These are phyloP conservation scores for Alternaria sp. DNA, from an alignment of 2,329 filamentous ascomycete genomes.

Conservation along the genomic window DNA sequence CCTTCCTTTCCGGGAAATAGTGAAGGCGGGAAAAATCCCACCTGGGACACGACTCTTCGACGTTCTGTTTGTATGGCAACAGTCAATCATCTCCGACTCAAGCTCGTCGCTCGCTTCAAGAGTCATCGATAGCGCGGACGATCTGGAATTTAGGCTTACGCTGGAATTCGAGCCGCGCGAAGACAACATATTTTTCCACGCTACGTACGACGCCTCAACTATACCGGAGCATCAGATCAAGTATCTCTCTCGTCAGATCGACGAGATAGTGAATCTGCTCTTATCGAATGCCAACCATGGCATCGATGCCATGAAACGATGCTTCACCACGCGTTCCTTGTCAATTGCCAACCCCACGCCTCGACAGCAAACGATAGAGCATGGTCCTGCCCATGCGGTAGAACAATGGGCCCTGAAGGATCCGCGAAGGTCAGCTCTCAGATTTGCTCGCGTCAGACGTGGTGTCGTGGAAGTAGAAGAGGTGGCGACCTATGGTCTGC, in stretches of 20 bases:
- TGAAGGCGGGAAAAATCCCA: slow-evolving; percentile 62
- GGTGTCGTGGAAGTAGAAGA: slow-evolving; percentile 43
- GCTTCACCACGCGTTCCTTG: slow-evolving; percentile 33
- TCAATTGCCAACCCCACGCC: slow-evolving; percentile 54
- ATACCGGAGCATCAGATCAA: slow-evolving; percentile 64
- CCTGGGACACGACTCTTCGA: slow-evolving; percentile 72
- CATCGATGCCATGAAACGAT: slow-evolving; percentile 35
- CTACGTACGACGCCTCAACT: slow-evolving; percentile 61
- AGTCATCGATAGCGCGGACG: slow-evolving; percentile 69
- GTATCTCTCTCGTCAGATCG: slow-evolving; percentile 67
- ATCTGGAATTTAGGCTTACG: slow-evolving; percentile 76
- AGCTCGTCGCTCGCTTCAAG: slow-evolving; percentile 51
- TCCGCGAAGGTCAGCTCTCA: slow-evolving; percentile 67
- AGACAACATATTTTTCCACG: slow-evolving; percentile 57
- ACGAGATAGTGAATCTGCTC: slow-evolving; percentile 57
- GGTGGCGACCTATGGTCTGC: slow-evolving; percentile 66
- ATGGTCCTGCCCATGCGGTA: slow-evolving; percentile 55
- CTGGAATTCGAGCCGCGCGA: slow-evolving; percentile 74
- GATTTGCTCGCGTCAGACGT: slow-evolving; percentile 63
- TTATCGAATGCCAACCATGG: slow-evolving; percentile 44
- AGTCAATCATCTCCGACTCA: slow-evolving; percentile 62
- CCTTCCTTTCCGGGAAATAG: slow-evolving; percentile 73
- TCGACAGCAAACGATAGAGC: slow-evolving; percentile 17
- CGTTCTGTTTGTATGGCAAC: slow-evolving; percentile 82
- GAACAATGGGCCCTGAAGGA: slow-evolving; percentile 58